Evolutionary conservation across 768 basidiomycete genomes (phyloP), one percentile per base, ranked within the genome.

Genomic region (Mycena vitilis): DNA sequence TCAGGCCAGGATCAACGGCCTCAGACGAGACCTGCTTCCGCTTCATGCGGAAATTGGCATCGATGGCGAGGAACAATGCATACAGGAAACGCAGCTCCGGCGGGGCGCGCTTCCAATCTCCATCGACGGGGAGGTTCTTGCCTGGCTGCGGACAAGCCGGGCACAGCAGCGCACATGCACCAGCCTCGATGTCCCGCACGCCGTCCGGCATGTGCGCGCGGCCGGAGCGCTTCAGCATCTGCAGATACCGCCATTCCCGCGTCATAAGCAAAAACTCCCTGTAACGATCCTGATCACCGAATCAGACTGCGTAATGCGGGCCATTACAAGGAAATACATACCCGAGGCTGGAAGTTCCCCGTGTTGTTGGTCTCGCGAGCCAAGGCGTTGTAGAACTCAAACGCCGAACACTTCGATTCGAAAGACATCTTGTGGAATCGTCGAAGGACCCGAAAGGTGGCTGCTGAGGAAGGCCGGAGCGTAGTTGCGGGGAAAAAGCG

Each of bases 381-480:
- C 1, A 83, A 55, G 0, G 74, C 44, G 1, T 66, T 66, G 59
- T 81, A 83, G 64, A 76, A 83, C 40, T 81, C 77, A 40, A 72
- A 81, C 0, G 63, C 73, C 0, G 77, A 80, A 0, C 75, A 36
- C 58, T 83, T 83, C 0, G 76, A 78, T 44, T 78, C 73, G 16
- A 81, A 75, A 0, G 74, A 74, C 3, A 80, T 63, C 2, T 78
- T 22, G 20, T 84, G 81, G 49, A 81, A 82, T 3, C 65, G 55
- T 13, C 77, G 60, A 0, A 83, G 73, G 7, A 77, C 65, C 0
- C 48, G 40, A 53, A 82, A 79, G 0, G 79, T 82, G 2, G 76
- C 74, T 0, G 74, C 79, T 0, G 79, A 77, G 15, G 68, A 51
- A 0, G 82, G 81, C 11, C 75, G 65, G 0, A 37, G 23, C 1